These are phyloP conservation scores for Flaveria ramosissima DNA, from an alignment of 129 eudicot genomes.

Conservation along the genomic window DNA sequence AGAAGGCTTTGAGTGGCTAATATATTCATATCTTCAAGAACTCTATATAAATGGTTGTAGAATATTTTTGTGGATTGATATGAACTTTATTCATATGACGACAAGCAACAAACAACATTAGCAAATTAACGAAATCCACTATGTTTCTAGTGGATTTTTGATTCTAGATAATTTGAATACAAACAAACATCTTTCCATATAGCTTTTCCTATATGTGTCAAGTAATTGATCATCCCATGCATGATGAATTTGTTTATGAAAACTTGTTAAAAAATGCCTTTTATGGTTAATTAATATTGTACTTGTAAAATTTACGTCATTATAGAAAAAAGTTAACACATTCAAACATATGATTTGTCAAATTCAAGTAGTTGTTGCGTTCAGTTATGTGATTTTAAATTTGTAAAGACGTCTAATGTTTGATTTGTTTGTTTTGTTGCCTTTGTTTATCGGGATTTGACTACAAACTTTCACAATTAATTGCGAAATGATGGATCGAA, in stretches of 20 bases:
- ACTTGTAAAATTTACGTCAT: no score
- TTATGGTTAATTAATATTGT: no score
- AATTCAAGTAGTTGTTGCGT: background rate
- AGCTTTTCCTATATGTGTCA: background rate
- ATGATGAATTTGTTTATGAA: no score
- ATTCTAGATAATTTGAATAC: background rate
- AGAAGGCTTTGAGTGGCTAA: conserved; percentile 10
- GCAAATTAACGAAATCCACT: no score
- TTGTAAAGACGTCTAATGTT: no score
- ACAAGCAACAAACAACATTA: conserved; percentile 4
- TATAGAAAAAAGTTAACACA: no score
- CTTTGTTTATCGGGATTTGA: no score
- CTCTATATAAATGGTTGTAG: conserved; percentile 24
- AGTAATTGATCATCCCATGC: background rate
- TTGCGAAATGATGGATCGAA: background rate
- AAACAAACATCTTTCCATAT: background rate
- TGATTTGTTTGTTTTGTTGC: no score
- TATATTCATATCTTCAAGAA: conserved; percentile 34
- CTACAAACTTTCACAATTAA: no score
- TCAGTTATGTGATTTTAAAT: background rate
- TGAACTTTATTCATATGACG: conserved; percentile 21
- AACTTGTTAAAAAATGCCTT: no score
- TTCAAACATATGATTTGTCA: background rate
- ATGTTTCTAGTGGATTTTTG: no score
- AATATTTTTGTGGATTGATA: conserved; percentile 37